Conservation (phyloP, 1,284 basidiomycete genomes). For the Papiliotrema terrestris region DNA sequence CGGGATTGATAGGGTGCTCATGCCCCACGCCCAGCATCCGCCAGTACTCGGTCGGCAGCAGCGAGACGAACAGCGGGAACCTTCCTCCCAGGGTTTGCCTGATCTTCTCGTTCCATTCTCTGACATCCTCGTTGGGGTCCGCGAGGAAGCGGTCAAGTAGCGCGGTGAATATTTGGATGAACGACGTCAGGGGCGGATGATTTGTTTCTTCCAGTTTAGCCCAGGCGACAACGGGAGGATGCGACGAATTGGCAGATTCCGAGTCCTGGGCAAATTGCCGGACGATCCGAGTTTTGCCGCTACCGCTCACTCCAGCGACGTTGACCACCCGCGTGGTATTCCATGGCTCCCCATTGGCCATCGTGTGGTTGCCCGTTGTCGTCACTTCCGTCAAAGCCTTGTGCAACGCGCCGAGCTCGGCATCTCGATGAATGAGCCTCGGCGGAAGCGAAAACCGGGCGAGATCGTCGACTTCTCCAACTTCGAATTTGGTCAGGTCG, state of each 20-base stretch:
- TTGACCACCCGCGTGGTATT: slow-evolving; percentile 18
- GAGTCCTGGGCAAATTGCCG: slow-evolving; percentile 26
- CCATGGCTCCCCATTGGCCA: not conserved
- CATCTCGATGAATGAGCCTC: slow-evolving; percentile 27
- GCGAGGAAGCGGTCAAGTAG: slow-evolving; percentile 38
- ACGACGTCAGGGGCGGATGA: slow-evolving; percentile 33
- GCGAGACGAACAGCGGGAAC: slow-evolving; percentile 28
- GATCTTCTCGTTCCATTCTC: slow-evolving; percentile 31
- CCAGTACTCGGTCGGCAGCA: slow-evolving; percentile 30
- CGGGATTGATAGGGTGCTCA: not conserved
- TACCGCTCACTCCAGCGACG: slow-evolving; percentile 36
- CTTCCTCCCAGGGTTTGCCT: slow-evolving; percentile 21
- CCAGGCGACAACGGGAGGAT: slow-evolving; percentile 24
- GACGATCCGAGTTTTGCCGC: slow-evolving; percentile 37
- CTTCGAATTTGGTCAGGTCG: slow-evolving; percentile 28
- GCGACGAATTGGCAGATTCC: slow-evolving; percentile 12
- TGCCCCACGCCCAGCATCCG: slow-evolving; percentile 19
- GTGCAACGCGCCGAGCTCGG: slow-evolving; percentile 22
- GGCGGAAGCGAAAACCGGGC: slow-evolving; percentile 31
- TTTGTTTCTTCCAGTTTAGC: slow-evolving; percentile 37
- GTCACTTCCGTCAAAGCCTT: slow-evolving; percentile 10
- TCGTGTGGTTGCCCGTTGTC: not conserved
- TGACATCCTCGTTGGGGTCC: slow-evolving; percentile 34
- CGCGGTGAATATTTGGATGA: slow-evolving; percentile 39
- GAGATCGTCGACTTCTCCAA: slow-evolving; percentile 35